These are phyloP conservation scores for Ustilago esculenta DNA, from an alignment of 1,284 basidiomycete species.

Conservation along the genomic window DNA sequence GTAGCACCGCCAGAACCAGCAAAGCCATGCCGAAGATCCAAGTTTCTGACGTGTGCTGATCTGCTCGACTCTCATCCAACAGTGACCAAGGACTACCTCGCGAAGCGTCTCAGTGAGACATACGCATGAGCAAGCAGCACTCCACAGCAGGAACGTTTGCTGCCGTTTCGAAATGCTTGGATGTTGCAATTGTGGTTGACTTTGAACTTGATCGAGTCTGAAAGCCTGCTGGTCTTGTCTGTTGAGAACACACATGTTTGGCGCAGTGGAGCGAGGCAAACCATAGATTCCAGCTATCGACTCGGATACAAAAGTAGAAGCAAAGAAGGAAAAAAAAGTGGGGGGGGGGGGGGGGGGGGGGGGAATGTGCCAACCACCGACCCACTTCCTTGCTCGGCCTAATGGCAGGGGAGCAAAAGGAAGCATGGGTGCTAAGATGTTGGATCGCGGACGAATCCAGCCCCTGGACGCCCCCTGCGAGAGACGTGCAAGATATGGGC, in stretches of 20 bases:
- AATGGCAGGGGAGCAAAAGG: constrained; percentile 8
- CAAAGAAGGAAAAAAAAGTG: constrained; percentile 6
- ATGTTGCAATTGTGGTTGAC: no score
- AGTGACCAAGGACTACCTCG: constrained; percentile 80
- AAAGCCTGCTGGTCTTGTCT: no score
- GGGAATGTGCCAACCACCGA: constrained; percentile 52
- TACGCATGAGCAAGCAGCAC: constrained; percentile 10
- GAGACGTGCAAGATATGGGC: constrained; percentile 12
- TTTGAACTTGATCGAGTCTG: no score
- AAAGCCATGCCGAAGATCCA: no score
- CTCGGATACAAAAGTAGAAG: background rate
- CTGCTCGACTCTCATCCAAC: background rate
- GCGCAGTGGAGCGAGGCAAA: no score
- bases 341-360: no score
- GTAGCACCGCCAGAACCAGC: no score
- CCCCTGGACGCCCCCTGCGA: constrained; percentile 31
- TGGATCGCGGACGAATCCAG: constrained; percentile 45
- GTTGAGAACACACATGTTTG: no score
- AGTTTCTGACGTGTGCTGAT: no score
- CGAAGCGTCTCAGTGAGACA: constrained; percentile 70
- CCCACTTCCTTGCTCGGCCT: constrained; percentile 32
- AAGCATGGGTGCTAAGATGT: constrained; percentile 48
- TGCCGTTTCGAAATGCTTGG: no score
- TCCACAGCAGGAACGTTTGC: no score
- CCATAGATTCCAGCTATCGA: no score